These are phyloP conservation scores for Hanseniaspora taiwanica DNA, from an alignment of 805 yeast species.

Conservation along the genomic window DNA sequence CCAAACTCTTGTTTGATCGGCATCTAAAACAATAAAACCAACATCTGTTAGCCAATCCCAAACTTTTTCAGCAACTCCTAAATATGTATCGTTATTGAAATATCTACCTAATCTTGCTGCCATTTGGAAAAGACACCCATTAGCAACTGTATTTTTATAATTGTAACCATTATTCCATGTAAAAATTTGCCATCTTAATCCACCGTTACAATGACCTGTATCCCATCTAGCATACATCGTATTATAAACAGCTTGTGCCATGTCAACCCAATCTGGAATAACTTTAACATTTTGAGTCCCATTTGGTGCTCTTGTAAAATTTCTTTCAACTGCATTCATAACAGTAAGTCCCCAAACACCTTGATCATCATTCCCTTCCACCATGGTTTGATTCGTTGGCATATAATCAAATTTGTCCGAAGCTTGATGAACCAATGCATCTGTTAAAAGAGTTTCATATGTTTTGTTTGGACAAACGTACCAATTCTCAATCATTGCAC, in stretches of 20 bases:
- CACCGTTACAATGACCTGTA: slow-evolving; percentile 58
- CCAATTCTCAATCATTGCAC: slow-evolving; percentile 57
- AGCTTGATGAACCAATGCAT: slow-evolving; percentile 52
- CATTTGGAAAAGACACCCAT: slow-evolving; percentile 77
- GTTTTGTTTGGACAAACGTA: slow-evolving; percentile 57
- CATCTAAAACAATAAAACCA: slow-evolving; percentile 30
- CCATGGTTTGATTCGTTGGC: slow-evolving; percentile 76
- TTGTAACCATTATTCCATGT: slow-evolving; percentile 90
- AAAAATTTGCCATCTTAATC: slow-evolving; percentile 93
- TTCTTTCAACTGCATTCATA: slow-evolving; percentile 84
- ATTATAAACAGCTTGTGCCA: slow-evolving; percentile 83
- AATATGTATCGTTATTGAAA: slow-evolving; percentile 60
- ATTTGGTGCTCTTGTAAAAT: slow-evolving; percentile 56
- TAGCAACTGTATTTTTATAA: slow-evolving; percentile 84
- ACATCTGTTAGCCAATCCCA: slow-evolving; percentile 69
- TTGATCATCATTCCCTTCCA: slow-evolving; percentile 97
- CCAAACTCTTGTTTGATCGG: slow-evolving; percentile 30
- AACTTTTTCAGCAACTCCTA: slow-evolving; percentile 57
- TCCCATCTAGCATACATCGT: slow-evolving; percentile 92
- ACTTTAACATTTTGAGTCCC: slow-evolving; percentile 18
- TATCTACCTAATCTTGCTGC: slow-evolving; percentile 81
- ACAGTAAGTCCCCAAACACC: slow-evolving; percentile 94
- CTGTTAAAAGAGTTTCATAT: slow-evolving; percentile 40
- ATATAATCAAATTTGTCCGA: slow-evolving; percentile 67
- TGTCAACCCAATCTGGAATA: slow-evolving; percentile 60